phyloP scores from a whole-genome alignment of 768 basidiomycete species.

The Tephrocybe sp. region DNA sequence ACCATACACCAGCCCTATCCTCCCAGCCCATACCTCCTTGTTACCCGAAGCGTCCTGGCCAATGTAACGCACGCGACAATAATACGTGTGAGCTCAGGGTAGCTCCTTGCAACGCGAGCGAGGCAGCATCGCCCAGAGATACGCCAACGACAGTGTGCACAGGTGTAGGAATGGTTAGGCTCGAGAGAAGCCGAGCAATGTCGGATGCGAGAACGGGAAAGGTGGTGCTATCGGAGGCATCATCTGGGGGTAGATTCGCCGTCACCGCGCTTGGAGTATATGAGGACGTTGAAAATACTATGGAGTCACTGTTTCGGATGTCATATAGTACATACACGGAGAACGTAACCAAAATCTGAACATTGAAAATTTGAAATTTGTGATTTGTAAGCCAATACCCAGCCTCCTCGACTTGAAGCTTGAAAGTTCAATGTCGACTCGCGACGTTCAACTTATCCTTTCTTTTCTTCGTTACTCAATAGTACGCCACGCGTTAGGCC shows the following conservation, averaged over 20 bases:
- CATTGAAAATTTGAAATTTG: too few relatives aligned
- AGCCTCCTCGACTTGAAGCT: too few relatives aligned
- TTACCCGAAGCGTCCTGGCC: conserved; percentile 44
- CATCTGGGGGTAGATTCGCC: conserved; percentile 40
- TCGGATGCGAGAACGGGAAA: conserved; percentile 46
- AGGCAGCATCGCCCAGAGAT: conserved; percentile 50
- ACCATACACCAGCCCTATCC: conserved; percentile 37
- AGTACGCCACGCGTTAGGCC: too few relatives aligned
- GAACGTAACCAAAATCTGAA: too few relatives aligned
- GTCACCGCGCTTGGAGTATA: conserved; percentile 53
- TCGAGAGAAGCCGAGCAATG: conserved; percentile 35
- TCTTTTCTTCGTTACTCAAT: too few relatives aligned
- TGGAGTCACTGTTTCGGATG: too few relatives aligned
- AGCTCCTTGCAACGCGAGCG: conserved; percentile 42
- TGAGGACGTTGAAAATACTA: conserved; percentile 47
- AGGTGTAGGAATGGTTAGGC: conserved; percentile 32
- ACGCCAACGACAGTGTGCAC: conserved; percentile 49
- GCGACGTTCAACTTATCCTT: too few relatives aligned
- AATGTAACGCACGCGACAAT: conserved; percentile 50
- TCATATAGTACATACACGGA: too few relatives aligned
- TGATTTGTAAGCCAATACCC: too few relatives aligned
- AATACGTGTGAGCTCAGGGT: conserved; percentile 31
- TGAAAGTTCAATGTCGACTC: too few relatives aligned
- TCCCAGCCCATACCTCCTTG: conserved; percentile 45
- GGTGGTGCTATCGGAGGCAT: conserved; percentile 25